A percentile compares a stretch with the other conserved stretches of the same genome.
Evolutionary conservation across 202 grass and related monocot genomes (phyloP).

Genomic region (Bolboschoenoplectus hybrid): DNA sequence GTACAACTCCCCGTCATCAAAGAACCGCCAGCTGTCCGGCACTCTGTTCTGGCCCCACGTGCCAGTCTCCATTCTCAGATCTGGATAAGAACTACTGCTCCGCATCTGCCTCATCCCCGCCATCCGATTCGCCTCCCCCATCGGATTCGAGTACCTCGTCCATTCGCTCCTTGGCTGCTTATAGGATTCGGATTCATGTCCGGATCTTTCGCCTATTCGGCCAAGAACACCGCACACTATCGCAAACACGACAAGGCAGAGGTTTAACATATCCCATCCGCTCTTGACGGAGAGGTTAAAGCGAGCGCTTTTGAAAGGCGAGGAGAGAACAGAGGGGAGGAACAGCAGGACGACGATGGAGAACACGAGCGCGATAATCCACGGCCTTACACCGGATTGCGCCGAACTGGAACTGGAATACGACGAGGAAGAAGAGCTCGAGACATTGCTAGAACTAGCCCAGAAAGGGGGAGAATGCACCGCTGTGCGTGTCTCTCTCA

Average conservation of each 20-base stretch:
- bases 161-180: slow-evolving; percentile 37
- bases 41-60: slow-evolving; percentile 44
- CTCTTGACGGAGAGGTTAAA: slow-evolving; percentile 63
- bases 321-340: slow-evolving; percentile 57
- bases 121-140: slow-evolving; percentile 28
- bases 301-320: slow-evolving; percentile 36
- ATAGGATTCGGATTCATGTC: background rate
- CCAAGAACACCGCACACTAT: slow-evolving; percentile 87
- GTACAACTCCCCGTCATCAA: slow-evolving; percentile 63
- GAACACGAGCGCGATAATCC: slow-evolving; percentile 63
- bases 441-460: slow-evolving; percentile 39
- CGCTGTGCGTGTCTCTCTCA: slow-evolving; percentile 2
- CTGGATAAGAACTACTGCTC: slow-evolving; percentile 87
- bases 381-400: slow-evolving; percentile 57
- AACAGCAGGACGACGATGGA: slow-evolving; percentile 61
- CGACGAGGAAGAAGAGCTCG: slow-evolving; percentile 18
- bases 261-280: slow-evolving; percentile 84
- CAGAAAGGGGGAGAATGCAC: slow-evolving; percentile 16
- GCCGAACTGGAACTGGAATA: slow-evolving; percentile 43
- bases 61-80: slow-evolving; percentile 60
- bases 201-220: slow-evolving; percentile 44
- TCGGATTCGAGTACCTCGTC: slow-evolving; percentile 40
- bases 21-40: slow-evolving; percentile 64
- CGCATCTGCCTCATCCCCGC: slow-evolving; percentile 62
- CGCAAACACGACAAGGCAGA: slow-evolving; percentile 79